Evolutionary conservation across 257 asterid species (phyloP), one percentile per base, ranked within the genome.

Genomic region (Nicotiana tomentosiformis): DNA sequence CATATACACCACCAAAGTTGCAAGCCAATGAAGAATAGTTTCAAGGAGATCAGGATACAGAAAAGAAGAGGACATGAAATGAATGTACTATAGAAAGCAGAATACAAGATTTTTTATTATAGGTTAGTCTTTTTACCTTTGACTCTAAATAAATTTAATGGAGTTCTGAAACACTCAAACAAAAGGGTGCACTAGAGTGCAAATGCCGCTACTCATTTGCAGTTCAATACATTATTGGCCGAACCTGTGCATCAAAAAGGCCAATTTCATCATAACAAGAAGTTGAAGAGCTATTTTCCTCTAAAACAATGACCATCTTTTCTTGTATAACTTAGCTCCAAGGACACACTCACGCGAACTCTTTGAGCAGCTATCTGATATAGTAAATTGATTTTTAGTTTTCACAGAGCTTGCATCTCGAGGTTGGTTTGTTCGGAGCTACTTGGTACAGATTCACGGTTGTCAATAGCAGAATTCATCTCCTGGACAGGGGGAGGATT

Each of bases 401-500:
- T 15, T 74, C 80, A 76, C 0, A 76, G 61, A 76, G 80, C 80
- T 76, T 49, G 80, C 43, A 76, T 76, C 80, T 26, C 29, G 80
- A 76, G 80, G 64, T 76, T 76, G 62, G 80, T 76, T 76, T 76
- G 80, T 51, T 76, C 29, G 10, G 29, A 7, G 64, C 56, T 76
- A 76, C 51, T 26, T 76, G 76, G 39, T 35, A 43, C 51, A 26
- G 65, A 37, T 67, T 68, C 80, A 3, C 56, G 61, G 78, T 57
- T 82, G 81, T 39, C 74, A 12, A 17, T 7, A 46, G 60, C 33
- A 61, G 68, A 70, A 69, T 82, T 83, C 85, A 83, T 83, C 82
- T 76, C 82, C 69, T 83, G 85, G n/a, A 83, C 33, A 3, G 85
- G 82, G 12, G 85, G 85, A 23, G 85, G 85, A 46, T 83, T 77